Evolutionary conservation across 176 grass and related monocot species (phyloP), one percentile per base, ranked within the genome.

Genomic region (Thinopyrum elongatum): DNA sequence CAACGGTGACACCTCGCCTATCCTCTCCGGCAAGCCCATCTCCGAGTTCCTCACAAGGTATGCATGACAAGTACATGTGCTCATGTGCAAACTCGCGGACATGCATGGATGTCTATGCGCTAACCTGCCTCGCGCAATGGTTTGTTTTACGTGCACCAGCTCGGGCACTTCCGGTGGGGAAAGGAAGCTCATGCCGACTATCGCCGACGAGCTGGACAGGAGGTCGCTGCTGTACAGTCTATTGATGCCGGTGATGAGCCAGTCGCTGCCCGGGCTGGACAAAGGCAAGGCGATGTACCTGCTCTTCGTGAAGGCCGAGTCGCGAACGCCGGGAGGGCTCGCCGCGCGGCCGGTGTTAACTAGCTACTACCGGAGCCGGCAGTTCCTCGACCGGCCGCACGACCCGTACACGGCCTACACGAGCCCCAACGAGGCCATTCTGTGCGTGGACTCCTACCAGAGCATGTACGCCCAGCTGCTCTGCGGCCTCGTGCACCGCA

Each of bases 21-120:
- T 98, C 90, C 84, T 98, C 13, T 98, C 91, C 15, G 93, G 91
- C 71, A 87, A 88, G 65, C 91, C 96, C 25, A 90, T 98, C 79
- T 94, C 96, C 80, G 96, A 98, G 80, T 98, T 98, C 83, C 93
- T 98, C 82, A 98, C 96, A 1, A 98, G 96, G 96, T 98, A 90
- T 72, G 30, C 51, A 80, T 80, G 30, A 15, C 38, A 57, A 46
- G 70, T 11, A 26, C 78, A 83, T 55, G 25, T 36, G 66, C 19
- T 58, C 29, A 25, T 38, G 25, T 66, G 55, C 51, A 33, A 7
- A 23, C 29, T 34, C 11, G 23, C 14, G 27, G 21, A 7, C 29
- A 53, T 44, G 44, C 35, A 27, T 39, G 26, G 6, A 15, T 27
- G 22, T 34, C 11, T 39, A 12, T 31, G 76, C 41, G 27, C 62